Base-by-base conservation (phyloP, 495 filamentous ascomycete species). In the Aspergillus taichungensis region DNA sequence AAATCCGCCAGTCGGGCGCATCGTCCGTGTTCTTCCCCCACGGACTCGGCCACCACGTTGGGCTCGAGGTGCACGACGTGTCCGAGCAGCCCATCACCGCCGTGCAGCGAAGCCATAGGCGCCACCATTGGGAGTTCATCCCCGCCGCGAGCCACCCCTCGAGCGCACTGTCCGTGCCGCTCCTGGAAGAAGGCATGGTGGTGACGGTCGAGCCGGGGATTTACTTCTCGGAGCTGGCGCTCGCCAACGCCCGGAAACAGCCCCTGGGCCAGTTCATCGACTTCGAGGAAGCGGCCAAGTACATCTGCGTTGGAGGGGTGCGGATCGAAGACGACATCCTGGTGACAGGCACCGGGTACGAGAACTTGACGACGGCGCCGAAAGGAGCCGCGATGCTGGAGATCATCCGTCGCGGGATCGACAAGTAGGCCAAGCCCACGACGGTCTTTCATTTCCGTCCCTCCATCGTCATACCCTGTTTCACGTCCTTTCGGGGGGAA, bases 271-370 rank as follows among this genome's bases (percentile, higher is more conserved):
- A 71, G 13, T 91, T 79, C 57, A 89, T 97, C 64, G 76, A 95
- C 69, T 75, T 74, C 46, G 71, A 77, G 3, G 77, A 83, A 31
- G 72, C 94, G 3, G 76, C 77, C 11, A 73, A 75, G 50, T 95
- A 86, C 56, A 82, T 84, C 50, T 71, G 71, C 24, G 80, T 95
- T 14, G 91, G 91, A 12, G 91, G 91, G 10, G 88, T 92, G 28
- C 76, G 91, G 31, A 91, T 97, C 50, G 91, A 97, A 68, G 91
- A 95, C 63, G 85, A 89, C 61, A 83, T 95, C 40, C 70, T 94
- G 8, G 80, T 95, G 10, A 94, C 87, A 3, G 70, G 74, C 24
- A 71, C 74, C 30, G 88, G 88, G 18, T 81, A 81, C 54, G 85
- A 94, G 64, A 91, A 90, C 53, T 62, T 96, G 54, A 95, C 89